Evolutionary conservation across 2,329 filamentous ascomycete genomes (phyloP), one percentile per base, ranked within the genome.

Genomic region (Monosporascus sp.): DNA sequence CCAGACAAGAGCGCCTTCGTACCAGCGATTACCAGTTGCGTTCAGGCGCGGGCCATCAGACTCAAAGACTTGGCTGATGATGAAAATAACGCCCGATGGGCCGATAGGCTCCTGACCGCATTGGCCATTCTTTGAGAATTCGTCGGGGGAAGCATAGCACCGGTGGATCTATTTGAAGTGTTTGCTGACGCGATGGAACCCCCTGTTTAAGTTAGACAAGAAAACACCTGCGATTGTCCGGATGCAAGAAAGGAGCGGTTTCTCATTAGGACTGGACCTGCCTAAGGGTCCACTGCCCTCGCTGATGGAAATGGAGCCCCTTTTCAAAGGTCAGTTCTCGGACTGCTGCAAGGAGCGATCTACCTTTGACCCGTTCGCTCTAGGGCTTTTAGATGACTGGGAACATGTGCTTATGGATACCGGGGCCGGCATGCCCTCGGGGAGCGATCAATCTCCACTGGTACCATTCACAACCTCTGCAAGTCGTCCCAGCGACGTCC

Each of bases 61-160:
- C 55, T 78, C 14, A 55, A 55, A 0, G 68, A 70, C 44, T 64
- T 79, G n/a, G 64, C 78, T 5, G 74, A 78, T 8, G 70, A 72
- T 27, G 62, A 68, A 0, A 62, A 59, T 11, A 69, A 74, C 43
- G 70, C 72, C 36, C 64, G 67, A 9, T 77, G 76, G 72, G 67
- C 69, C 0, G 72, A 79, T 27, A 65, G 55, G 5, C 56, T 80
- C 3, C 63, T 79, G 1, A 74, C 76, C 54, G 66, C 56, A 49
- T 62, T 62, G 37, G 58, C 54, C 48, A 63, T 58, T 56, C 59
- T 2, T 45, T 79, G 41, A 67, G 58, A 2, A 50, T 77, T 1
- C 64, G 7, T 64, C 25, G 70, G 74, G 53, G 72, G 74, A 54
- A 50, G 66, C 37, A 36, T 37, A 38, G 15, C 18, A 20, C 1